phyloP scores from a whole-genome alignment of 2,329 filamentous ascomycete species.

The Scopulariopsis brevicaulis region DNA sequence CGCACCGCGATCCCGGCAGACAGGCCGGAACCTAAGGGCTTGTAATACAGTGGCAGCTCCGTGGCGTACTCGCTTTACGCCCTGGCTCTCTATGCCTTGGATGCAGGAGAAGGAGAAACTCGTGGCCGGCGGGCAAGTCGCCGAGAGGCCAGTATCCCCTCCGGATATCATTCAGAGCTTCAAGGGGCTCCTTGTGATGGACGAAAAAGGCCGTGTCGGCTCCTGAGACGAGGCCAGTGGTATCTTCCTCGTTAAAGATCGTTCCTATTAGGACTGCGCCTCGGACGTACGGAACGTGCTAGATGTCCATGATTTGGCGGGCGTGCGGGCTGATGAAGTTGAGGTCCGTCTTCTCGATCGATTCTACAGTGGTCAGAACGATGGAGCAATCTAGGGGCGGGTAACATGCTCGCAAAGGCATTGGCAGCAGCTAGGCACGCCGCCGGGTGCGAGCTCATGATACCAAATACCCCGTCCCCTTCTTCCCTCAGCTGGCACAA shows the following conservation, averaged over 20 bases:
- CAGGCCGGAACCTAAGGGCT: too few species aligned
- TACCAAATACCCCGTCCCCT: conserved; percentile 20
- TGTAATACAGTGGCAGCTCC: too few species aligned
- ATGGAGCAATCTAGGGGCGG: conserved; percentile 5
- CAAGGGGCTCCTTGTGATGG: conserved; percentile 21
- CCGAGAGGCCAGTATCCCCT: conserved; percentile 10
- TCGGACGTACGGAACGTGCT: conserved; percentile 24
- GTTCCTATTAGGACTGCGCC: conserved; percentile 21
- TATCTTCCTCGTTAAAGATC: conserved; percentile 18
- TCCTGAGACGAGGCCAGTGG: conserved; percentile 17
- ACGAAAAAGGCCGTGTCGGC: conserved; percentile 24
- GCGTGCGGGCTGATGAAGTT: conserved; percentile 18
- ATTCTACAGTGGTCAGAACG: conserved; percentile 9
- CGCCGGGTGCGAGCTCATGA: conserved; percentile 27
- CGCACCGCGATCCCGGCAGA: too few species aligned
- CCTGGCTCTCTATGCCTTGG: too few species aligned
- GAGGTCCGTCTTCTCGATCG: conserved; percentile 11
- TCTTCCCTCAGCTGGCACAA: conserved; percentile 16
- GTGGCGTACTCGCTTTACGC: too few species aligned
- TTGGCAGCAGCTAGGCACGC: conserved; percentile 18
- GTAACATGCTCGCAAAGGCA: conserved; percentile 12
- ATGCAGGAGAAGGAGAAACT: conserved; percentile 9
- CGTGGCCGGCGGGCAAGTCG: conserved; percentile 11
- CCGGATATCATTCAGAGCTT: conserved; percentile 6
- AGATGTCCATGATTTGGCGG: conserved; percentile 17